Base-by-base conservation (phyloP, 805 yeast species). In the Blastobotrys americana region DNA sequence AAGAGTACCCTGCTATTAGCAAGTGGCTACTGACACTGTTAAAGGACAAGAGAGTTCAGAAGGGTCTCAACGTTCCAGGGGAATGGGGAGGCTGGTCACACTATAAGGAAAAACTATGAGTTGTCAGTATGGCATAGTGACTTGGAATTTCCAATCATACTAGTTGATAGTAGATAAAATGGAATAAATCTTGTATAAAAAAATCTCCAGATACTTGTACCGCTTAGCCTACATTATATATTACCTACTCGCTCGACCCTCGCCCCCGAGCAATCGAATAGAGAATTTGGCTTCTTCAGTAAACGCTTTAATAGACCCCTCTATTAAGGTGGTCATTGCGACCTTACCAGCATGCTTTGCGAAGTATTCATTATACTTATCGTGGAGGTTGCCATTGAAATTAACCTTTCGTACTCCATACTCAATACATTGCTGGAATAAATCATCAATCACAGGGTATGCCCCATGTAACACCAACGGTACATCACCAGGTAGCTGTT, bases 21-120 rank as follows among this genome's bases (percentile, higher is more conserved):
- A 84, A 86, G 63, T 87, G 95, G 95, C 83, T 94, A 10, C 82
- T 84, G 61, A 79, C 78, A 56, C 82, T 86, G 88, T 81, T 84
- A 87, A 77, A 93, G 66, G 75, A 94, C 61, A 90, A 90, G 10
- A 87, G 88, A 2, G 94, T 86, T 15, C 33, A 44, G 41, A 53
- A 48, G 46, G 61, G 61, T 3, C 22, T 56, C 21, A 49, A 52
- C 46, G 56, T 49, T 10, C 59, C 61, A 21, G 16, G 33, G 23
- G 27, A 36, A 21, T 50, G 48, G 47, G 5, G 22, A 9, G 19
- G 27, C 17, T 39, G 37, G 34, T 5, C 25, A 28, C 25, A 36
- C 20, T 36, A 36, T 13, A 36, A 36, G 21, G 17, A 17, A n/a
- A 8, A 36, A 16, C 19, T 34, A 17, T 34, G 15, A 34, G 10